Base-by-base conservation (phyloP, 768 basidiomycete genomes). In the Leccinum pellstonianum region DNA sequence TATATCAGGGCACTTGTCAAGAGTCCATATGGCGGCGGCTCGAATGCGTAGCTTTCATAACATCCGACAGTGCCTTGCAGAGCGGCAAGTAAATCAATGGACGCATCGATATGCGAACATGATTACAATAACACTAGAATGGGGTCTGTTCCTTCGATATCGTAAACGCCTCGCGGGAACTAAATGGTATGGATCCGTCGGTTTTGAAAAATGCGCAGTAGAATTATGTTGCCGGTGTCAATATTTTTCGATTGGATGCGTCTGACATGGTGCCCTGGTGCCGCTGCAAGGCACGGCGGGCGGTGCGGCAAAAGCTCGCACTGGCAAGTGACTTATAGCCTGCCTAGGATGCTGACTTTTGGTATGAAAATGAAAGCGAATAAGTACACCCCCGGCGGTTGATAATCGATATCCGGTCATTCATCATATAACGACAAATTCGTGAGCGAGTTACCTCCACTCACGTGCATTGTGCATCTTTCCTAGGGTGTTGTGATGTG, bases 161-260 rank as follows among this genome's bases (percentile, higher is more conserved):
- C 50, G 57, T 52, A 53, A 43, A 58, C 8, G 51, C 21, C 19
- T 58, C 57, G 57, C 57, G 57, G 57, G 57, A 54, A 21, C 21
- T 1, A 19, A 35, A 9, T 0, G 33, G 33, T 35, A 38, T 38
- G 38, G 52, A 6, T 54, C 21, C 52, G 31, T 17, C 49, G 27
- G 8, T 0, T 17, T 29, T 17, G 27, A 17, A 11, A 51, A 17
- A 5, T n/a, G 15, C 23, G 10, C 43, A 17, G 43, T 46, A 12
- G 41, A 43, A 43, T 11, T 43, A n/a, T 43, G 11, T 46, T 46
- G 19, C 43, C 43, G 43, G 5, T 46, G 43, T 46, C 43, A 46
- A 46, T 46, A 46, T 19, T 19, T 46, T 46, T 3, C 19, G 19
- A 19, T 46, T 46, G 19, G 43, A 46, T 1, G 43, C 43, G n/a